These are phyloP conservation scores for Claviceps spartinae DNA, from an alignment of 2,329 filamentous ascomycete genomes.

Conservation along the genomic window DNA sequence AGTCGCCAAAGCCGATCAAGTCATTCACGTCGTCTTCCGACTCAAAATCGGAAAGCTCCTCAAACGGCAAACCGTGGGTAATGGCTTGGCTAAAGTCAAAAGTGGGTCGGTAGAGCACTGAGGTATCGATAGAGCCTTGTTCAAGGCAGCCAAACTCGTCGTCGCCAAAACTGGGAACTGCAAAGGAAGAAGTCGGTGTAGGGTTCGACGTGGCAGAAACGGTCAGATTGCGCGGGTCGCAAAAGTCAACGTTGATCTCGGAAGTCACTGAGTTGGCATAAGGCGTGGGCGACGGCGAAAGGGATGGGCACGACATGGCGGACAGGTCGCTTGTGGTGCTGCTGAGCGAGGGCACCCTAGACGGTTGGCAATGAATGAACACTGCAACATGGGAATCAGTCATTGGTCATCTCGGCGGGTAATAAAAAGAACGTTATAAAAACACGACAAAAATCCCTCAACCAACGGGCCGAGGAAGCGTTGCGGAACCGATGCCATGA, in stretches of 20 bases:
- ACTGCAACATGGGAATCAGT: conserved; percentile 29
- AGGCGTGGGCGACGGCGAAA: conserved; percentile 76
- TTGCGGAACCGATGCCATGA: neutral
- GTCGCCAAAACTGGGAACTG: conserved; percentile 50
- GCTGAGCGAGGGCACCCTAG: conserved; percentile 45
- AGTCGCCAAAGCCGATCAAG: conserved; percentile 52
- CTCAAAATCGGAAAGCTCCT: conserved; percentile 80
- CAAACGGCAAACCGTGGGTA: conserved; percentile 57
- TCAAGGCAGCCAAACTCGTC: conserved; percentile 42
- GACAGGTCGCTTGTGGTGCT: conserved; percentile 57
- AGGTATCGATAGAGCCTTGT: conserved; percentile 33
- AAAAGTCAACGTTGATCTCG: conserved; percentile 69
- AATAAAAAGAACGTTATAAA: neutral
- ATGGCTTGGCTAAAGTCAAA: conserved; percentile 41
- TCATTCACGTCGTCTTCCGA: conserved; percentile 73
- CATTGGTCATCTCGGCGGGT: conserved; percentile 7
- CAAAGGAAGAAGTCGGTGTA: conserved; percentile 46
- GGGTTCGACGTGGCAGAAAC: conserved; percentile 44
- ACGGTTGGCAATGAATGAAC: conserved; percentile 33
- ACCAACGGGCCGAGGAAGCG: neutral
- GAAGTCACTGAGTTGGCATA: conserved; percentile 55
- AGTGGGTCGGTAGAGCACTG: conserved; percentile 23
- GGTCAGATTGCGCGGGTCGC: conserved; percentile 80
- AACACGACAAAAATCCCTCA: neutral
- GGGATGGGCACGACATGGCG: conserved; percentile 65